A percentile compares a stretch with the other conserved stretches of the same genome.
Evolutionary conservation across 352 stramenopile genomes (phyloP).

Genomic region (Phytophthora parvispora): DNA sequence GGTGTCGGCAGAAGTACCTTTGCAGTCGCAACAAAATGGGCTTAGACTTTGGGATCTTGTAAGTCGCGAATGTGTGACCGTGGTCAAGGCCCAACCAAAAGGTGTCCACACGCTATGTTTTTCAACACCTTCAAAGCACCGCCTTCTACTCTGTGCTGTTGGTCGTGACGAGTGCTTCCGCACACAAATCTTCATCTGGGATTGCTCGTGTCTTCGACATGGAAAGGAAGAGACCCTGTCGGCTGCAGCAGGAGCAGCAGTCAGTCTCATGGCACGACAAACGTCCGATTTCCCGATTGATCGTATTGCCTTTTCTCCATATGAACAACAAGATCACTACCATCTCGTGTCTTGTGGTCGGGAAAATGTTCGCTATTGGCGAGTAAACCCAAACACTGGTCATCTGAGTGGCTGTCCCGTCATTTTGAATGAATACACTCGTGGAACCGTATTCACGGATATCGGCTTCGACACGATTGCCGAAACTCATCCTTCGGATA

Average conservation of each 20-base stretch:
- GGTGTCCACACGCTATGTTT: conserved; percentile 65
- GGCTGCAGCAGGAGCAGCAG: not conserved
- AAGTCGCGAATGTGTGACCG: conserved; percentile 46
- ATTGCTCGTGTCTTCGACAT: conserved; percentile 47
- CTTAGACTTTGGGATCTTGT: conserved; percentile 70
- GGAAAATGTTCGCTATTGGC: conserved; percentile 95
- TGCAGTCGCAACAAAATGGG: conserved; percentile 28
- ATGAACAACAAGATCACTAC: conserved; percentile 58
- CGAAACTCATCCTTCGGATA: conserved; percentile 65
- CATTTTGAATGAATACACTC: conserved; percentile 92
- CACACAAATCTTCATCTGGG: conserved; percentile 84
- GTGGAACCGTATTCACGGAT: conserved; percentile 86
- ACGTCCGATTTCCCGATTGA: conserved; percentile 89
- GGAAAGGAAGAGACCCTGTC: not conserved
- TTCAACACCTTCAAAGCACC: conserved; percentile 33
- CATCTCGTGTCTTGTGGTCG: conserved; percentile 91
- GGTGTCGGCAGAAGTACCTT: conserved; percentile 55
- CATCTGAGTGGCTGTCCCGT: conserved; percentile 87
- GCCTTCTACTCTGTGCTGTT: conserved; percentile 61
- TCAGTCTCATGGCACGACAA: conserved; percentile 79
- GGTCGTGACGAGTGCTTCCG: conserved; percentile 71
- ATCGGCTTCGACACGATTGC: conserved; percentile 85
- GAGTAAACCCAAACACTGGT: conserved; percentile 51
- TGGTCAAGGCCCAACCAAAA: conserved; percentile 61
- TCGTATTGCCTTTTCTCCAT: conserved; percentile 85